A percentile compares a stretch with the other conserved stretches of the same genome.
These are phyloP conservation scores for Cenchrus purpureus DNA, from an alignment of 176 grass and related monocot genomes.

Conservation along the genomic window DNA sequence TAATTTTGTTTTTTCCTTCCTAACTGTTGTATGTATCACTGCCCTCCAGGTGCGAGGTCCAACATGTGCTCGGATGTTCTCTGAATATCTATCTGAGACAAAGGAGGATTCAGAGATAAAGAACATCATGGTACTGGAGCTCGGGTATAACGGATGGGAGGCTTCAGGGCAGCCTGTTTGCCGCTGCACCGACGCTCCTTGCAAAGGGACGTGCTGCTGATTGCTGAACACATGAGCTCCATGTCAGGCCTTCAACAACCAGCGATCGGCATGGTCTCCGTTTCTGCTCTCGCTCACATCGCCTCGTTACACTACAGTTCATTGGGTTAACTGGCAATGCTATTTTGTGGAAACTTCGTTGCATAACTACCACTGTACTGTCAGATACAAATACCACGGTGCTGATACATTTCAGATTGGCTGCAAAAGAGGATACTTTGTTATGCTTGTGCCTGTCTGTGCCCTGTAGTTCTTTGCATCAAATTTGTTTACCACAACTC, in stretches of 20 bases:
- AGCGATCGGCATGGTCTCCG: neutral
- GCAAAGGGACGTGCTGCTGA: conserved; percentile 47
- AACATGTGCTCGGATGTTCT: conserved; percentile 70
- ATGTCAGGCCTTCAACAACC: neutral
- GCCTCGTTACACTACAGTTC: neutral
- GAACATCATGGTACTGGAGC: conserved; percentile 81
- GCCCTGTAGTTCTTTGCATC: neutral
- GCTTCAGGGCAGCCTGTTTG: conserved; percentile 68
- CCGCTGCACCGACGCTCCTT: conserved; percentile 59
- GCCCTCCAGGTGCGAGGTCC: conserved; percentile 72
- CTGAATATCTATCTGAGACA: conserved; percentile 57
- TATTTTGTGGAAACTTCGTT: conserved; percentile 29
- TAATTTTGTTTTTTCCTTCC: neutral
- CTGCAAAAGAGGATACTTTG: neutral
- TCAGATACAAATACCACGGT: neutral
- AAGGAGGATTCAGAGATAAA: conserved; percentile 64
- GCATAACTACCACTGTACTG: neutral
- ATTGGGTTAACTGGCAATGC: conserved; percentile 6
- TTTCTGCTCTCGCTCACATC: neutral
- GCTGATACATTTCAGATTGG: neutral
- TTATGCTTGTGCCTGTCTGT: neutral
- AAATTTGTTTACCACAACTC: neutral
- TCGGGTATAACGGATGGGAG: conserved; percentile 85
- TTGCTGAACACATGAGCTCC: conserved; percentile 1
- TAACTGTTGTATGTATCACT: neutral